Percentiles rank a stretch among this genome's conserved stretches.
phyloP scores from a whole-genome alignment of 2,329 filamentous ascomycete genomes.

The Colletotrichum shisoi region DNA sequence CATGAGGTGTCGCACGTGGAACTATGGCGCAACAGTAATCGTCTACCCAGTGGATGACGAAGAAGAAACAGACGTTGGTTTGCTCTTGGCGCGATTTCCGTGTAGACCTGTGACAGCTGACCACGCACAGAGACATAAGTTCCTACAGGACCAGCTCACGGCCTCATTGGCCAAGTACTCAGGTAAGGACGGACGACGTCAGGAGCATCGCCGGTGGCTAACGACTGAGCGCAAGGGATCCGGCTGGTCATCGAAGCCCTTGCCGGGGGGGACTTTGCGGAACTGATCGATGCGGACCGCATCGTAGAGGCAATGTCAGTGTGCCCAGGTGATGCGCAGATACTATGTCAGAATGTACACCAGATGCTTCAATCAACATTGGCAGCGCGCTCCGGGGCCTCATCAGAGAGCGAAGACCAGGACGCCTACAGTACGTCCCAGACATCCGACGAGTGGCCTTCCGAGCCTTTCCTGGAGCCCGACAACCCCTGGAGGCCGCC shows the following conservation, averaged over 20 bases:
- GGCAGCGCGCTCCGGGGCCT: background rate
- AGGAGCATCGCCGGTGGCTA: background rate
- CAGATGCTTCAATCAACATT: background rate
- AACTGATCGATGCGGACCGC: slow-evolving; percentile 1
- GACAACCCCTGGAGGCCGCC: background rate
- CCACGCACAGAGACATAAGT: background rate
- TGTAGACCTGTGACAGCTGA: background rate
- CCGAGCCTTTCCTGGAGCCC: too few relatives aligned
- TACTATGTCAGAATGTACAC: background rate
- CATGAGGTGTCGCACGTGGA: slow-evolving; percentile 23
- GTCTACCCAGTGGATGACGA: background rate
- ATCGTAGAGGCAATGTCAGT: slow-evolving; percentile 16
- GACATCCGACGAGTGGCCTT: background rate
- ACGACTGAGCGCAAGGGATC: slow-evolving; percentile 37
- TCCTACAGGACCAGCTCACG: background rate
- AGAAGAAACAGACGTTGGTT: slow-evolving; percentile 4
- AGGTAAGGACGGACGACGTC: background rate
- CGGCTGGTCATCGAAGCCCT: slow-evolving; percentile 42
- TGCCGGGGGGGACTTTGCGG: slow-evolving; percentile 14
- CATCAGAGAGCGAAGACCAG: background rate
- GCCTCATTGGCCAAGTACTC: slow-evolving; percentile 11
- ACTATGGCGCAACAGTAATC: background rate
- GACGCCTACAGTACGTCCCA: background rate
- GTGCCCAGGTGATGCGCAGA: background rate
- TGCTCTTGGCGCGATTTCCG: background rate